Evolutionary conservation across 2,329 filamentous ascomycete species (phyloP), one percentile per base, ranked within the genome.

Genomic region (Neonectria neomacrospora): DNA sequence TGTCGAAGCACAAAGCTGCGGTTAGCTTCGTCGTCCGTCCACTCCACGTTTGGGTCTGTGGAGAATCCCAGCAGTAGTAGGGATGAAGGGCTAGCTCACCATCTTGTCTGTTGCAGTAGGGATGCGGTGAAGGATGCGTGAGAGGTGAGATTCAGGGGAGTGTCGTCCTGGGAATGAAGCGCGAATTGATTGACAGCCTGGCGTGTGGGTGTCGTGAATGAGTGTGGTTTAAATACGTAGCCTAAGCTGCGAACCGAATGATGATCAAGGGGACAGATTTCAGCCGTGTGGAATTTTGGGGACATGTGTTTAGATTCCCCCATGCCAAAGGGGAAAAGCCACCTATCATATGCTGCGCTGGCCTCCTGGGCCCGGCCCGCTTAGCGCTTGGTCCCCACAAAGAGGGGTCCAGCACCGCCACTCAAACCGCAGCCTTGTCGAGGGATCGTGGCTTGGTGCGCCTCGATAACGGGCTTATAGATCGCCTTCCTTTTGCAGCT

Each of bases 1-100:
- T 94, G 54, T 22, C 23, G 41, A 32, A 32, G 10, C 16, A 42
- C 20, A n/a, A 32, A 61, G 20, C 56, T 39, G 63, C 64, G 61
- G 67, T 68, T 70, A 62, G 44, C 56, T 70, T 63, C 58, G 58
- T 57, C 60, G 64, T 47, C 18, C 18, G 51, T 61, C 48, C 41
- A 47, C 26, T 37, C 5, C 55, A 14, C 51, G 44, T 45, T 37
- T 7, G 41, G 57, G 42, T 26, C 44, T 48, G 44, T 39, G 28
- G 47, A 37, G 47, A 41, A 41, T n/a, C 48, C 34, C 26, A 18
- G 23, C 26, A n/a, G 16, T 51, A 11, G 44, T 55, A 61, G 34
- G 51, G 42, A 50, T 48, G n/a, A 16, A 32, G 16, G 11, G 26
- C 16, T 20, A 32, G 11, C 47, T 50, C n/a, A 50, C 47, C 47